Conservation (phyloP, 768 basidiomycete genomes). For the Pholiota molesta region DNA sequence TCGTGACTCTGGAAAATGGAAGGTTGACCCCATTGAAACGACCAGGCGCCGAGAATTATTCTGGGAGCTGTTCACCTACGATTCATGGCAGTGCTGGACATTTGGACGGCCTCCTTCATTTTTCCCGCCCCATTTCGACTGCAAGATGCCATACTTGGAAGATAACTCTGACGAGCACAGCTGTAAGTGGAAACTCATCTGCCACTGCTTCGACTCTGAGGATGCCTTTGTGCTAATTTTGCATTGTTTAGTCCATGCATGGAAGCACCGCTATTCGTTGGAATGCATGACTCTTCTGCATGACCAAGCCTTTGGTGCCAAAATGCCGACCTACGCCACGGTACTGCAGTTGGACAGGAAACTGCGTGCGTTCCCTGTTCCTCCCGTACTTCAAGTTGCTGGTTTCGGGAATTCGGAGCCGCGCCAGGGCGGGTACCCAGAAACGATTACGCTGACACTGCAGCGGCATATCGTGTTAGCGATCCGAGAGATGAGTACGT, state of each 20-base stretch:
- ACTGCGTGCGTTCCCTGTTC: constrained; percentile 69
- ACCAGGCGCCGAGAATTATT: constrained; percentile 67
- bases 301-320: constrained; percentile 74
- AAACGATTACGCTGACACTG: constrained; percentile 56
- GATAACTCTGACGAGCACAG: constrained; percentile 57
- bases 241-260: constrained; percentile 51
- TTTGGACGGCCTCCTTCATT: constrained; percentile 74
- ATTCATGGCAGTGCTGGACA: constrained; percentile 65
- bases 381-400: constrained; percentile 64
- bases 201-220: neutral
- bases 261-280: constrained; percentile 71
- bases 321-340: constrained; percentile 67
- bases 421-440: constrained; percentile 46
- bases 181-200: constrained; percentile 45
- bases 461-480: constrained; percentile 72
- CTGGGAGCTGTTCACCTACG: constrained; percentile 63
- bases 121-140: constrained; percentile 66
- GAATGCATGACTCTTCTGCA: constrained; percentile 72
- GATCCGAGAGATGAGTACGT: constrained; percentile 70
- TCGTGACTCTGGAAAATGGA: constrained; percentile 72
- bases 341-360: constrained; percentile 70
- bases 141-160: constrained; percentile 57
- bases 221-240: neutral
- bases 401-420: constrained; percentile 63
- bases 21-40: constrained; percentile 59